Base-by-base conservation (phyloP, 1,139 yeast species). In the Yamadazyma buinensis region DNA sequence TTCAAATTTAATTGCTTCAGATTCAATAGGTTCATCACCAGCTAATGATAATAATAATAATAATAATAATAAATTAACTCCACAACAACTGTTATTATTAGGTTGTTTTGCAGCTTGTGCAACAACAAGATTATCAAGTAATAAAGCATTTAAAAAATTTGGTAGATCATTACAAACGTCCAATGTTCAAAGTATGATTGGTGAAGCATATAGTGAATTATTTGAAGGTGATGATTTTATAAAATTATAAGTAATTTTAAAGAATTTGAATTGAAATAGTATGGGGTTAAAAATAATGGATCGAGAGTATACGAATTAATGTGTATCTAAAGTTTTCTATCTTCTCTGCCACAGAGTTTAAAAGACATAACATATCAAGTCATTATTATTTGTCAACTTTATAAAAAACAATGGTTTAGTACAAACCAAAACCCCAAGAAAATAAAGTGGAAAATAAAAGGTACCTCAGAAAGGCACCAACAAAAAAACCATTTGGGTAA, bases 81-180 rank as follows among this genome's bases (percentile, higher is more conserved):
- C 57, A 11, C 62, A 72, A 41, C 73, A 73, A 13, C 61, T 75
- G 26, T 53, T 57, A 30, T 48, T 83, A 38, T 57, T 87, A 31
- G 85, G 95, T 0, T 79, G 87, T 28, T 84, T 68, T 50, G 94
- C 84, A 0, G 97, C 90, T 0, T 71, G 85, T 26, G 52, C 77
- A 0, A 58, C 84, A 10, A 87, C 92, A 0, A 67, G 96, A 37
- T 52, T 60, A 18, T 84, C 95, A 27, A 72, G 88, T 1, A 52
- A 60, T 18, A 61, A 67, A 42, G 97, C 97, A 0, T 92, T 67
- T 51, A 61, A 64, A 19, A 64, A 67, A 32, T 71, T 78, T 40
- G 86, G 87, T 3, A 65, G 98, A 34, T 74, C 95, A 5, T 80
- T 88, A 83, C 86, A 86, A 51, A 86, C 98, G 0, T 77, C 90